Evolutionary conservation across 2,329 filamentous ascomycete species (phyloP).

Genomic region (Scedosporium dehoogii): DNA sequence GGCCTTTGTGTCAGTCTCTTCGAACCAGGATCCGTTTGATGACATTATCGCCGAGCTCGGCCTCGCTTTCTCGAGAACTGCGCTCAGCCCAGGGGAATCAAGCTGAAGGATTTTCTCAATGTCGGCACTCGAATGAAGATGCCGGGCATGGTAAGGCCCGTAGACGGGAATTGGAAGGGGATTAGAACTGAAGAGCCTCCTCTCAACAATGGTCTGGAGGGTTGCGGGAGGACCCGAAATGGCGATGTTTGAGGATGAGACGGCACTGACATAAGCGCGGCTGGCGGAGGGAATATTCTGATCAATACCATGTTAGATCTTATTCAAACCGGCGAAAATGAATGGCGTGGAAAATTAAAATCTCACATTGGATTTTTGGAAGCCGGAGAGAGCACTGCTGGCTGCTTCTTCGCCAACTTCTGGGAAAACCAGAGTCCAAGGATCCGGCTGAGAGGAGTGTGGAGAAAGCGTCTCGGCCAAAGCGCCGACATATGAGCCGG

Average conservation of each 20-base stretch:
- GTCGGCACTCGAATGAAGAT: constrained; percentile 36
- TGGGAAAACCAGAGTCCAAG: constrained; percentile 60
- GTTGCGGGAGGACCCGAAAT: constrained; percentile 45
- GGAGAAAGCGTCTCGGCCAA: constrained; percentile 36
- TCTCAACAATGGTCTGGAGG: constrained; percentile 31
- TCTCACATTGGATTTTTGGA: constrained; percentile 44
- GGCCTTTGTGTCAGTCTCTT: constrained; percentile 26
- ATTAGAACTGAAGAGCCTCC: constrained; percentile 29
- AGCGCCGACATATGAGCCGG: constrained; percentile 44
- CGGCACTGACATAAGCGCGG: constrained; percentile 44
- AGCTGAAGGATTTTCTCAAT: constrained; percentile 35
- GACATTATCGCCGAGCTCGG: constrained; percentile 41
- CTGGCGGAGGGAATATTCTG: constrained; percentile 25
- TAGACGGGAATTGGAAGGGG: constrained; percentile 37
- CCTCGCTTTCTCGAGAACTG: constrained; percentile 29
- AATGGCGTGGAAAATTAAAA: constrained; percentile 8
- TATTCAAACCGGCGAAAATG: background rate
- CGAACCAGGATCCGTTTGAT: constrained; percentile 32
- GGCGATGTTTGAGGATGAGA: constrained; percentile 36
- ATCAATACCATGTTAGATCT: constrained; percentile 3
- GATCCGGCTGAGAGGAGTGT: constrained; percentile 34
- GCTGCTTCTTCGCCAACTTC: constrained; percentile 41
- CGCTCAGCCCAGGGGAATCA: constrained; percentile 25
- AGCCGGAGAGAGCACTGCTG: constrained; percentile 40
- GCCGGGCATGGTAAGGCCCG: constrained; percentile 46